Evolutionary conservation across 2,329 filamentous ascomycete genomes (phyloP), one percentile per base, ranked within the genome.

Genomic region (Pyricularia grisea): DNA sequence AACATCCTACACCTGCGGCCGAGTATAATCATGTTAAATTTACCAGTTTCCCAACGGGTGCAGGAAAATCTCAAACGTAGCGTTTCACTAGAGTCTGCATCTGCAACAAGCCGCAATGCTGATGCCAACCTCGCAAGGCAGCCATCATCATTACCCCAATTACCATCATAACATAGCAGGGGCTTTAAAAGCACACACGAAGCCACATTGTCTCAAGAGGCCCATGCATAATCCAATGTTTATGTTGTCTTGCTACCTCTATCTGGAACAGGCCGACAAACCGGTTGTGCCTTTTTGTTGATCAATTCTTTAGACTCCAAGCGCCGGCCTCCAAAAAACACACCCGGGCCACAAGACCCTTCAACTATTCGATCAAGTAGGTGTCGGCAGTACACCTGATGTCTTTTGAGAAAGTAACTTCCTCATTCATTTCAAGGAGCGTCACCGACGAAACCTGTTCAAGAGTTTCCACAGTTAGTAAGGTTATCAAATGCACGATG

Each of bases 351-450:
- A 27, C n/a, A 28, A 27, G 4, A 4, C 27, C 12, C 12, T 28
- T 6, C 60, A 17, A 63, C 79, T 88, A 94, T 80, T 92, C 90
- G 76, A 96, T 90, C 71, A 89, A 76, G 79, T 92, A 96, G 72
- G 87, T 87, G 73, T 94, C 92, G 5, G 92, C 90, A 69, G 88
- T 82, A 25, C 88, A 92, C 80, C 89, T 92, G 77, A 94, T 81
- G 69, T 95, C 92, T 81, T 93, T 94, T 65, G 91, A 91, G 81
- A 93, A 96, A 25, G 88, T 88, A 68, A 96, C 90, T 67, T 92
- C 88, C 78, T 94, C 91, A 72, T 89, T 87, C 82, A 92, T 87
- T 72, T 92, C 91, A 69, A 94, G 75, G 73, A 95, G 80, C 30
- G 86, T 86, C 28, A 94, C 90, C 65, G 88, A 85, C 2, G 83